These are phyloP conservation scores for Chaetomium globosum DNA, from an alignment of 2,329 filamentous ascomycete genomes.

Conservation along the genomic window DNA sequence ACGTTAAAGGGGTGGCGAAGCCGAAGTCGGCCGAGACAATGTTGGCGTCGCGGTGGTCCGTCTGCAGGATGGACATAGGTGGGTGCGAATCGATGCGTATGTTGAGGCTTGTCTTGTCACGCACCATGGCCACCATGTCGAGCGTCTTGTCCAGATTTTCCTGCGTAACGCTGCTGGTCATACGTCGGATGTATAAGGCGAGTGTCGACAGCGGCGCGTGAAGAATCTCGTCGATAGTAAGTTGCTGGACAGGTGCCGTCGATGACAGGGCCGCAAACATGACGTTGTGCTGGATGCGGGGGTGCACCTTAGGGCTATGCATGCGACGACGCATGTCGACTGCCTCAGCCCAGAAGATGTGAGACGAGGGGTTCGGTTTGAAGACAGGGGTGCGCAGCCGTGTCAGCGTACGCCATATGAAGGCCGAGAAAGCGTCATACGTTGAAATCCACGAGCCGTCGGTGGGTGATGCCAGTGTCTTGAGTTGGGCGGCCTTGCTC, in stretches of 20 bases:
- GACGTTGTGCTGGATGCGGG: slow-evolving; percentile 45
- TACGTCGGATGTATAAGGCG: slow-evolving; percentile 43
- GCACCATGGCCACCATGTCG: slow-evolving; percentile 41
- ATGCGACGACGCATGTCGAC: slow-evolving; percentile 47
- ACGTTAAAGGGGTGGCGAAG: slow-evolving; percentile 42
- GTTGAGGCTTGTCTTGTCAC: slow-evolving; percentile 44
- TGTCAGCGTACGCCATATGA: slow-evolving; percentile 47
- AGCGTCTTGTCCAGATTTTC: slow-evolving; percentile 41
- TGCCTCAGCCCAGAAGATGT: slow-evolving; percentile 44
- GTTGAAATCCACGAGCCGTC: slow-evolving; percentile 49
- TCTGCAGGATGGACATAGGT: slow-evolving; percentile 43
- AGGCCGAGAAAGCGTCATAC: slow-evolving; percentile 49
- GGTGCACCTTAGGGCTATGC: slow-evolving; percentile 40
- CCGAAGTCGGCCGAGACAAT: slow-evolving; percentile 43
- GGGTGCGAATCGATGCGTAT: slow-evolving; percentile 43
- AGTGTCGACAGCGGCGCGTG: slow-evolving; percentile 41
- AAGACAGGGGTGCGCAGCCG: slow-evolving; percentile 43
- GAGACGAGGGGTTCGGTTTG: slow-evolving; percentile 38
- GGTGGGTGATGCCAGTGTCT: slow-evolving; percentile 41
- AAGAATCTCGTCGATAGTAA: slow-evolving; percentile 35
- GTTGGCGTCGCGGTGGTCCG: slow-evolving; percentile 43
- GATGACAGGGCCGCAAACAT: slow-evolving; percentile 39
- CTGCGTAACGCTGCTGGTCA: slow-evolving; percentile 44
- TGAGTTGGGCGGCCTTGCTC: slow-evolving; percentile 48
- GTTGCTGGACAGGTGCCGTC: slow-evolving; percentile 38